Evolutionary conservation across 2,329 filamentous ascomycete genomes (phyloP).

Genomic region (Fusarium circinatum): DNA sequence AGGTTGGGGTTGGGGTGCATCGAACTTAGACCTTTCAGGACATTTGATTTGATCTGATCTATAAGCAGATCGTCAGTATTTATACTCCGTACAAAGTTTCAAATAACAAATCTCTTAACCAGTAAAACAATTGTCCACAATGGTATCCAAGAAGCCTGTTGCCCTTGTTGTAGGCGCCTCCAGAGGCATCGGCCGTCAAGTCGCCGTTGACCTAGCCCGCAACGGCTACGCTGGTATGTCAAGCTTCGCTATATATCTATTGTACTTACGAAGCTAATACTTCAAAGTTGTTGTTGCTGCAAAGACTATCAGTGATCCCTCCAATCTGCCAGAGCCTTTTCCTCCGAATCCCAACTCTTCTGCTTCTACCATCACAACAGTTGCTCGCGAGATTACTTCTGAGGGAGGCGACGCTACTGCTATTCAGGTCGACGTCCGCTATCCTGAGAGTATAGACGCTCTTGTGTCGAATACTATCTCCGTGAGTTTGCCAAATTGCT

Average conservation of each 20-base stretch:
- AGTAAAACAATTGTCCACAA: not conserved
- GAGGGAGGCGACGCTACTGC: constrained; percentile 72
- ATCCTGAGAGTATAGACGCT: constrained; percentile 66
- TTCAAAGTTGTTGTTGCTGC: constrained; percentile 75
- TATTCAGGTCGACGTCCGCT: constrained; percentile 76
- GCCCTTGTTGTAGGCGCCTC: constrained; percentile 81
- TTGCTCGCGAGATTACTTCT: constrained; percentile 76
- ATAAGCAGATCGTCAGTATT: not conserved
- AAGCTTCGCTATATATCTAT: not conserved
- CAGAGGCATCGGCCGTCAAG: constrained; percentile 81
- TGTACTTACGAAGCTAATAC: not conserved
- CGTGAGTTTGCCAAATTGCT: constrained; percentile 11
- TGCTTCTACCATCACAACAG: constrained; percentile 82
- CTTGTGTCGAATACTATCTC: constrained; percentile 69
- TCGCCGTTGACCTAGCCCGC: constrained; percentile 79
- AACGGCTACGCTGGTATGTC: constrained; percentile 74
- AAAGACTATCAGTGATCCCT: constrained; percentile 76
- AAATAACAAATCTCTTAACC: not conserved
- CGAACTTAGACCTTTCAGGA: not conserved
- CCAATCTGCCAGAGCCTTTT: constrained; percentile 63
- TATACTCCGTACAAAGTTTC: not conserved
- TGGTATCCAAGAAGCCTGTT: constrained; percentile 59
- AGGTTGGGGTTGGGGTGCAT: not conserved
- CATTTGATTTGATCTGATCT: not conserved
- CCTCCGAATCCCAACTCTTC: constrained; percentile 81